Percentiles rank a stretch among this genome's conserved stretches.
phyloP scores from a whole-genome alignment of 495 filamentous ascomycete genomes.

The Jackrogersella multiformis region DNA sequence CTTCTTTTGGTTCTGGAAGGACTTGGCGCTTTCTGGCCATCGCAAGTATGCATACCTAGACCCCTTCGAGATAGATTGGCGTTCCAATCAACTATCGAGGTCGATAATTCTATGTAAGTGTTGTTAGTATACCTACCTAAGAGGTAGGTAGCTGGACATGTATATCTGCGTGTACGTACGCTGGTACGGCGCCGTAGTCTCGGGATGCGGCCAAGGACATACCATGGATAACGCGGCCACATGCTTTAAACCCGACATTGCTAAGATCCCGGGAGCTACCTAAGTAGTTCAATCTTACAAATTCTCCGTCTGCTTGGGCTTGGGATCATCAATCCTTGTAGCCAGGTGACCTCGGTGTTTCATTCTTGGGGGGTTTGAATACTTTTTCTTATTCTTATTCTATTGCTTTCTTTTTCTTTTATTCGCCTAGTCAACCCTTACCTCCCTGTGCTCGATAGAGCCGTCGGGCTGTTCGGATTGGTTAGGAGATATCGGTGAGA shows the following conservation, averaged over 20 bases:
- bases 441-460: background rate
- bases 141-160: too few relatives aligned
- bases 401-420: conserved; percentile 6
- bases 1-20: conserved; percentile 41
- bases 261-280: background rate
- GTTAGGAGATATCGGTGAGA: conserved; percentile 26
- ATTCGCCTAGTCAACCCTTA: background rate
- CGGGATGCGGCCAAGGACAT: conserved; percentile 21
- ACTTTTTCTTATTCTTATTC: conserved; percentile 5
- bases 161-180: too few relatives aligned
- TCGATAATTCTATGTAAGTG: background rate
- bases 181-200: conserved; percentile 16
- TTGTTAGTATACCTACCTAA: too few relatives aligned
- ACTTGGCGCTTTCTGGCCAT: conserved; percentile 25
- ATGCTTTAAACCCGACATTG: conserved; percentile 12
- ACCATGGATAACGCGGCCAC: conserved; percentile 6
- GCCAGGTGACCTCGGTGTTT: background rate
- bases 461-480: conserved; percentile 13
- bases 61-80: background rate
- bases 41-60: too few relatives aligned
- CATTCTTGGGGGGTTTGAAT: too few relatives aligned
- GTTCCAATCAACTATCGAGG: conserved; percentile 11
- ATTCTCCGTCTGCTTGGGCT: background rate
- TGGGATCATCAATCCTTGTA: conserved; percentile 5
- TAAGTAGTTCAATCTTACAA: conserved; percentile 3